Evolutionary conservation across 257 asterid genomes (phyloP).

Genomic region (Hygrophila difformis): DNA sequence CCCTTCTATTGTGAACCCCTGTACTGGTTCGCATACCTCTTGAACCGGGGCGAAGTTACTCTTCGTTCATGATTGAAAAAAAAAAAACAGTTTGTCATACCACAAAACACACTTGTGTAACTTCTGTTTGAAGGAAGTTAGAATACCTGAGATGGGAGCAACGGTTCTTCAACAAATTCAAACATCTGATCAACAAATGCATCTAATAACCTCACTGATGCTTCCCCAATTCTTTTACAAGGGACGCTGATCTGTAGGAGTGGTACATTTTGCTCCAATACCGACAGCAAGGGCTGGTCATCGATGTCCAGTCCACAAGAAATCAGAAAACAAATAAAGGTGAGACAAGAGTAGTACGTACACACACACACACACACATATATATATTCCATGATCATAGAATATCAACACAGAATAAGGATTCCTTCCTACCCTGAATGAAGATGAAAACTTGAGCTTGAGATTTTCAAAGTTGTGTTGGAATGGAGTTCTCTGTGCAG

Average conservation of each 20-base stretch:
- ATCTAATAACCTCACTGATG: slow-evolving; percentile 20
- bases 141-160: slow-evolving; percentile 39
- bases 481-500: slow-evolving; percentile 12
- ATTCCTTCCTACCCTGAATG: background rate
- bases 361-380: too few species aligned
- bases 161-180: slow-evolving; percentile 32
- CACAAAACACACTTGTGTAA: background rate
- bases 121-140: too few species aligned
- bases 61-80: slow-evolving; percentile 2
- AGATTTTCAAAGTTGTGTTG: slow-evolving; percentile 12
- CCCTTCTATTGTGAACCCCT: slow-evolving; percentile 20
- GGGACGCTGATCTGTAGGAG: background rate
- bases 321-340: too few species aligned
- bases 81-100: background rate
- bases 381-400: background rate
- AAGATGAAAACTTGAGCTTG: slow-evolving; percentile 15
- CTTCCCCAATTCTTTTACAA: slow-evolving; percentile 6
- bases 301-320: background rate
- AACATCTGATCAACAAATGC: slow-evolving; percentile 24
- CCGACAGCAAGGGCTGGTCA: slow-evolving; percentile 20
- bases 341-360: too few species aligned
- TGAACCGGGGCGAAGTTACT: slow-evolving; percentile 37
- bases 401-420: background rate
- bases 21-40: slow-evolving; percentile 26
- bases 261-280: slow-evolving; percentile 12